Evolutionary conservation across 371 early-diverging fungal genomes (phyloP), one percentile per base, ranked within the genome.

Genomic region (Fennellomyces sp.): DNA sequence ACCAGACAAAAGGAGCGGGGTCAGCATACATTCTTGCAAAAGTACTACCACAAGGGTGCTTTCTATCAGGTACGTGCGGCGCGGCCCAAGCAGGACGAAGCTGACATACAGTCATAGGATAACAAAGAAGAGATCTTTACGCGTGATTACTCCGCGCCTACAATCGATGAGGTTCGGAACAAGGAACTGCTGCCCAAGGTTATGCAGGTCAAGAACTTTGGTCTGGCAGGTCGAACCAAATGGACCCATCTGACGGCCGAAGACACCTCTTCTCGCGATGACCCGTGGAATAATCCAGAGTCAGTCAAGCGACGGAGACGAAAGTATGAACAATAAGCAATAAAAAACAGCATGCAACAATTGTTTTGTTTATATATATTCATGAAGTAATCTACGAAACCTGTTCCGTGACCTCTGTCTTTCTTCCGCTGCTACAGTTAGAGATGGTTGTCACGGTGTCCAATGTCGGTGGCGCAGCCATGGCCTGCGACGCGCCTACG

Each of bases 181-280:
- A 76, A 86, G 58, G 82, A 88, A 29, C 63, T 83, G 13, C 68
- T 96, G 36, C 96, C 96, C 33, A 85, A 88, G 58, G 89, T 94
- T 6, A 91, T 94, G 91, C 93, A 93, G 67, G 94, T 93, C 54
- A 91, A 92, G 66, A 93, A 94, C 61, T 96, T 94, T 80, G 96
- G 96, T 58, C 62, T 85, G 36, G 84, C 88, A 13, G 92, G 95
- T 12, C 90, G 91, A 52, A 92, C 94, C 38, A 96, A 94, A 73
- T 96, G 88, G 76, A 94, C 93, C 28, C 94, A 94, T 53, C 73
- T 96, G 72, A 78, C 81, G 1, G 89, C 88, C 52, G 90, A 94
- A 76, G 96, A 96, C 71, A 96, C 96, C 0, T 80, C 88, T 10
- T 54, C 45, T 17, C 30, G 42, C 15, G 75, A 75, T 53, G 73